Evolutionary conservation across 768 basidiomycete species (phyloP), one percentile per base, ranked within the genome.

Genomic region (Leccinum olivaceopallidum): DNA sequence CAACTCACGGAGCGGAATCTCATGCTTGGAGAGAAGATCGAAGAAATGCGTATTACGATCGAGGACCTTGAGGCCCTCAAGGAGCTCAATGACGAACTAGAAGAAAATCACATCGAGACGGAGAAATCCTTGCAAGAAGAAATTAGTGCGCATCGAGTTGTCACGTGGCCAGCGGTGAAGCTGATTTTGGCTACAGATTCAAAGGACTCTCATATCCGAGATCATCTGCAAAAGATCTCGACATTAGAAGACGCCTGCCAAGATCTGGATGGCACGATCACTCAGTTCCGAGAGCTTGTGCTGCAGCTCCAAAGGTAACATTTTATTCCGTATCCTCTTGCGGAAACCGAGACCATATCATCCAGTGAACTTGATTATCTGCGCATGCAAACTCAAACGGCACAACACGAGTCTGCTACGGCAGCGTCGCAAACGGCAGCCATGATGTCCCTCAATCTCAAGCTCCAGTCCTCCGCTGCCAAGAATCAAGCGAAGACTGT

Each of bases 51-150:
- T 13, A 88, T 93, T 57, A 92, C 92, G 0, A 94, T 98, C 57
- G 96, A 98, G 72, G 97, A 99, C 68, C 85, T 98, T 4, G 97
- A 99, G 71, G 86, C 95, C 12, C 84, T 99, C 47, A 92, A 95
- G 71, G 97, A 98, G 69, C 88, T 99, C 53, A 94, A 90, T 58
- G 96, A 99, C 62, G 97, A 99, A 75, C 83, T 99, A 3, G 97
- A 98, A 73, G 95, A 98, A 75, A 95, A 93, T 67, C 96, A 98
- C 63, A 71, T 92, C 3, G 96, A 97, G 74, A 92, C 94, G 0
- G 96, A 98, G 76, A 95, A 92, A 71, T 84, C 87, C 24, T 75
- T 99, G 60, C 88, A 94, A 67, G 92, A 91, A 50, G 96, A 98
- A 53, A 81, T 98, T 50, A 90, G 95, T 95, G 53, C 50, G 84